phyloP scores from a whole-genome alignment of 139 green algal genomes.

The Prasinococcaceae sp. region DNA sequence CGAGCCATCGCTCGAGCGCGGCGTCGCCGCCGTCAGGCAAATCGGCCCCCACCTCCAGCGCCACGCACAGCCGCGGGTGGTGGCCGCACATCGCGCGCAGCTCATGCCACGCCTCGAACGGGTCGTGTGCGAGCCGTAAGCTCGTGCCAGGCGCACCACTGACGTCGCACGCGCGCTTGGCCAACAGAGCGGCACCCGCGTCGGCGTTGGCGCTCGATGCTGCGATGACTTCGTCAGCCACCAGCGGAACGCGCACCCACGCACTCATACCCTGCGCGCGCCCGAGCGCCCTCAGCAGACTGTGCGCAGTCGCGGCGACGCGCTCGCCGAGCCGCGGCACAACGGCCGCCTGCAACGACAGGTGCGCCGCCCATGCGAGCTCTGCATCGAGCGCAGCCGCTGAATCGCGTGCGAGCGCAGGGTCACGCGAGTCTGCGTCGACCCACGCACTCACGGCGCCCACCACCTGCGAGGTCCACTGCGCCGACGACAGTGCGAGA shows the following conservation, averaged over 20 bases:
- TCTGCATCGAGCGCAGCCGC: conserved; percentile 52
- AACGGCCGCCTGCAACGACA: conserved; percentile 74
- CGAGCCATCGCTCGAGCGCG: conserved; percentile 37
- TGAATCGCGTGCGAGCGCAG: conserved; percentile 26
- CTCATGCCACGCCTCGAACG: conserved; percentile 58
- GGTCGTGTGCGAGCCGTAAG: conserved; percentile 18
- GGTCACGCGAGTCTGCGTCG: conserved; percentile 46
- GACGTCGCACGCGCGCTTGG: not conserved
- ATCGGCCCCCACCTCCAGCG: conserved; percentile 39
- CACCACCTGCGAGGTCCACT: conserved; percentile 53
- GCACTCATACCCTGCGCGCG: not conserved
- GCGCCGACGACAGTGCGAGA: conserved; percentile 42
- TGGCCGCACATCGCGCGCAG: conserved; percentile 55
- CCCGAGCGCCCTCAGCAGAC: not conserved
- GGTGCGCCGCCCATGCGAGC: conserved; percentile 79
- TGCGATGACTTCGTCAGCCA: conserved; percentile 9
- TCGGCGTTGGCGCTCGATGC: conserved; percentile 13
- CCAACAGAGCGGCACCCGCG: not conserved
- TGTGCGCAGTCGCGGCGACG: conserved; percentile 34
- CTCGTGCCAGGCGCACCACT: not conserved
- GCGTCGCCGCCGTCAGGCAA: conserved; percentile 16
- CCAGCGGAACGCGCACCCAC: conserved; percentile 69
- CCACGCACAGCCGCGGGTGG: conserved; percentile 46
- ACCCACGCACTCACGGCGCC: conserved; percentile 55
- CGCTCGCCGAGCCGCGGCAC: conserved; percentile 52